Evolutionary conservation across 257 asterid genomes (phyloP).

Genomic region (Solanum verrucosum): DNA sequence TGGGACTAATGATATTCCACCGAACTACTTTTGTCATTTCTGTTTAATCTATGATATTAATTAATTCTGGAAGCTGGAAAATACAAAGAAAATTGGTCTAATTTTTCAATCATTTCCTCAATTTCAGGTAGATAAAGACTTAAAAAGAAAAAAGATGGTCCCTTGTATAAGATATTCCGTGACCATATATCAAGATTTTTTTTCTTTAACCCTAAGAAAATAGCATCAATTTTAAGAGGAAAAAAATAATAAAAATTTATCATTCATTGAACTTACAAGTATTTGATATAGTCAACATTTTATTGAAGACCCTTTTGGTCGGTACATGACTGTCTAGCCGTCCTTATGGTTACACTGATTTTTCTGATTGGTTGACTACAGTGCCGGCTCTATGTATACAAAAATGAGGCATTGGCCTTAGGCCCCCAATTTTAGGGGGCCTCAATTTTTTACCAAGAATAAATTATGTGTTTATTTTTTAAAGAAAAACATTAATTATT

Average conservation of each 20-base stretch:
- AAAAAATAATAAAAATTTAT: background rate
- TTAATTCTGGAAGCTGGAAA: background rate
- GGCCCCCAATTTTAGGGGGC: too few relatives aligned
- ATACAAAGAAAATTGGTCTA: background rate
- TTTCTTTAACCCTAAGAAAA: background rate
- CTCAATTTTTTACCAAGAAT: too few relatives aligned
- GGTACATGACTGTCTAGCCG: background rate
- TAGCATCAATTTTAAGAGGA: background rate
- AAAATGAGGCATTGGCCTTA: too few relatives aligned
- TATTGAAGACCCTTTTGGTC: background rate
- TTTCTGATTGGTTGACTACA: background rate
- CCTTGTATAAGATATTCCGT: background rate
- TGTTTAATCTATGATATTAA: background rate
- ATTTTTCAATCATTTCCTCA: background rate
- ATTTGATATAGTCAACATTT: background rate
- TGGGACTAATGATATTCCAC: background rate
- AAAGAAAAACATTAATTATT: too few relatives aligned
- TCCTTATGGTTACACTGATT: background rate
- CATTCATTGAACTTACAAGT: background rate
- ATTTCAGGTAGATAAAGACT: background rate
- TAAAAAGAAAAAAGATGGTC: background rate
- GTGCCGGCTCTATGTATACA: too few relatives aligned
- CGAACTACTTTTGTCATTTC: slow-evolving; percentile 1
- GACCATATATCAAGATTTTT: background rate
- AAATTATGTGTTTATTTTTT: too few relatives aligned